Conservation (phyloP, 2,329 filamentous ascomycete genomes). For the Alternaria gaisen region DNA sequence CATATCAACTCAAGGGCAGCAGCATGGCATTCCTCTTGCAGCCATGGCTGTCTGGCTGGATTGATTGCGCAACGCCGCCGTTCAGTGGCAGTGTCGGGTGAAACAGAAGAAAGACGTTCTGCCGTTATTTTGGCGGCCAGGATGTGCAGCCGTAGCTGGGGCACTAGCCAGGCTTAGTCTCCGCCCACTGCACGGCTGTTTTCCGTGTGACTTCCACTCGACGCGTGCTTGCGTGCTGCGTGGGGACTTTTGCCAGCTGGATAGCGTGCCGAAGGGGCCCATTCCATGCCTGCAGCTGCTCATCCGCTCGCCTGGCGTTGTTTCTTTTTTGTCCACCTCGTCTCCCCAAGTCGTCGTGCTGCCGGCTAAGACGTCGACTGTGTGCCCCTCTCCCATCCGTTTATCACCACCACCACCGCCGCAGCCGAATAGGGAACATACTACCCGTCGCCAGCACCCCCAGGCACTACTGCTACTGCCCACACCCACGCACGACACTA, state of each 20-base stretch:
- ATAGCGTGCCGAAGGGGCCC: constrained; percentile 16
- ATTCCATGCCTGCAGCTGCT: constrained; percentile 14
- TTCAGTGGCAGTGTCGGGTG: constrained; percentile 5
- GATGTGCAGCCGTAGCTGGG: constrained; percentile 10
- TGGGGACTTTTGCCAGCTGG: constrained; percentile 24
- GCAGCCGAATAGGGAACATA: not conserved
- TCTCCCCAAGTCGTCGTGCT: constrained; percentile 12
- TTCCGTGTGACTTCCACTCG: constrained; percentile 22
- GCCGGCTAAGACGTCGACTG: constrained; percentile 17
- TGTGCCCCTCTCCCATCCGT: constrained; percentile 23
- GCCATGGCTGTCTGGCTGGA: not conserved
- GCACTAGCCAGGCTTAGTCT: not conserved
- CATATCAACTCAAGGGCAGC: not conserved
- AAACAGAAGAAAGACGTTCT: constrained; percentile 11
- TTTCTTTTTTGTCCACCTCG: not conserved
- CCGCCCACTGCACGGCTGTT: constrained; percentile 9
- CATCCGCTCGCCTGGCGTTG: not conserved
- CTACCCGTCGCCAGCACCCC: not conserved
- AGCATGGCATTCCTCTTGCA: not conserved
- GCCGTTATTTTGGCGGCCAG: constrained; percentile 16
- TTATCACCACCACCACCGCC: constrained; percentile 12
- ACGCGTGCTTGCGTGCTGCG: constrained; percentile 18
- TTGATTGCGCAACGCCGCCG: constrained; percentile 6
- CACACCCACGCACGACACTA: not conserved
- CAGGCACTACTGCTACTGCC: not conserved